Evolutionary conservation across 345 rosid species (phyloP).

Genomic region (Citropsis articulata): DNA sequence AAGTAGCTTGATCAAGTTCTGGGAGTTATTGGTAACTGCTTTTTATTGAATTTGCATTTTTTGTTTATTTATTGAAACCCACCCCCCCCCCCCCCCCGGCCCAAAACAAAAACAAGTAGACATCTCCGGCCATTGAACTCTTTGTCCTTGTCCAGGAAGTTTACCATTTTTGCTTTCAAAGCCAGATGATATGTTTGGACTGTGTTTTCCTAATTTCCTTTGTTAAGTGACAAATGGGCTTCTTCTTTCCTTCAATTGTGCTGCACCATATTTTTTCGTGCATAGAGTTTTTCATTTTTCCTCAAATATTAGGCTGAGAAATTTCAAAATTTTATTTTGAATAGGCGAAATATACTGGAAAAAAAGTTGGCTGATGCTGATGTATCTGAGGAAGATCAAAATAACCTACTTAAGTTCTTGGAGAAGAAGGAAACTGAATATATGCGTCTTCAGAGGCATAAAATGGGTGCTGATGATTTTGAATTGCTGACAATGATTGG

Average conservation of each 20-base stretch:
- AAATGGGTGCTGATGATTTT: constrained; percentile 92
- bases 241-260: constrained; percentile 1
- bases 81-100: no score
- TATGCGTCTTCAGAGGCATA: constrained; percentile 96
- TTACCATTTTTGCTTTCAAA: background rate
- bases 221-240: background rate
- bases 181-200: background rate
- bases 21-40: background rate
- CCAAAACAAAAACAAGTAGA: no score
- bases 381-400: constrained; percentile 94
- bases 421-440: constrained; percentile 97
- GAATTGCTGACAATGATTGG: constrained; percentile 83
- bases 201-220: background rate
- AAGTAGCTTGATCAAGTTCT: background rate
- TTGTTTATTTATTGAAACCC: background rate
- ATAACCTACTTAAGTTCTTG: constrained; percentile 77
- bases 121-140: background rate
- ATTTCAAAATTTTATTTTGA: background rate
- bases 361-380: constrained; percentile 95
- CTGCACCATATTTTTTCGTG: background rate
- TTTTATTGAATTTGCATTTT: background rate
- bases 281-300: background rate
- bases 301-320: background rate
- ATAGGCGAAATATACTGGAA: constrained; percentile 68
- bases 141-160: background rate